Evolutionary conservation across 2,329 filamentous ascomycete species (phyloP).

Genomic region (Epichloe hybrida): DNA sequence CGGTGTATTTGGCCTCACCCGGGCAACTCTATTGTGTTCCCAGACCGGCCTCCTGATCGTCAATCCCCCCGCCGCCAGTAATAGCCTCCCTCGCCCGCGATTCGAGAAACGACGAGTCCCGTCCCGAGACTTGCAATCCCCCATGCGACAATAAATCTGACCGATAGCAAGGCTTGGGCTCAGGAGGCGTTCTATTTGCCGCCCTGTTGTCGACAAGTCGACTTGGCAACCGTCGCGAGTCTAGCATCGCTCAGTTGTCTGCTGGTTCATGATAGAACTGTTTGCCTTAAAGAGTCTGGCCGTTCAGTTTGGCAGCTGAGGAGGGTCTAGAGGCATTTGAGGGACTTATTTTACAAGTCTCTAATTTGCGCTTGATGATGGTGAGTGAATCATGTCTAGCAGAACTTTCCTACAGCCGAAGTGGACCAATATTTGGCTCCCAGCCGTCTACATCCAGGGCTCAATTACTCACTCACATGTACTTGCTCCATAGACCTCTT

Average conservation of each 20-base stretch:
- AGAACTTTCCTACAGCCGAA: neutral
- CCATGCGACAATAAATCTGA: constrained; percentile 21
- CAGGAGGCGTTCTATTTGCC: constrained; percentile 20
- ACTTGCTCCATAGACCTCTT: constrained; percentile 37
- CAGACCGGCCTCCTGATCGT: neutral
- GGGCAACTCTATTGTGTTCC: neutral
- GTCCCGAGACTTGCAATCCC: neutral
- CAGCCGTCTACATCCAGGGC: neutral
- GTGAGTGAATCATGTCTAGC: constrained; percentile 21
- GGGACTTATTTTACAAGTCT: constrained; percentile 22
- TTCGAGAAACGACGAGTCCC: neutral
- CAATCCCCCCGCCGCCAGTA: neutral
- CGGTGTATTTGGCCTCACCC: neutral
- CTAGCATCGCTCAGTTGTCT: constrained; percentile 13
- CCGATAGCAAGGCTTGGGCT: constrained; percentile 12
- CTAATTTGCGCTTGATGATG: constrained; percentile 32
- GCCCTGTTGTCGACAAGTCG: constrained; percentile 11
- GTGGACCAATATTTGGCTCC: neutral
- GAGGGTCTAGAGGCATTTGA: constrained; percentile 19
- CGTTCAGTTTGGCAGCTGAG: constrained; percentile 13
- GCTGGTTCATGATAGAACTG: constrained; percentile 17
- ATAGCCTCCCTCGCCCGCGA: neutral
- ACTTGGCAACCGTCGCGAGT: constrained; percentile 10
- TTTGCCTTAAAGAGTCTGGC: constrained; percentile 3
- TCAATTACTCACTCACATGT: neutral